Evolutionary conservation across 1,284 basidiomycete genomes (phyloP), one percentile per base, ranked within the genome.

Genomic region (Fomitopsis palustris): DNA sequence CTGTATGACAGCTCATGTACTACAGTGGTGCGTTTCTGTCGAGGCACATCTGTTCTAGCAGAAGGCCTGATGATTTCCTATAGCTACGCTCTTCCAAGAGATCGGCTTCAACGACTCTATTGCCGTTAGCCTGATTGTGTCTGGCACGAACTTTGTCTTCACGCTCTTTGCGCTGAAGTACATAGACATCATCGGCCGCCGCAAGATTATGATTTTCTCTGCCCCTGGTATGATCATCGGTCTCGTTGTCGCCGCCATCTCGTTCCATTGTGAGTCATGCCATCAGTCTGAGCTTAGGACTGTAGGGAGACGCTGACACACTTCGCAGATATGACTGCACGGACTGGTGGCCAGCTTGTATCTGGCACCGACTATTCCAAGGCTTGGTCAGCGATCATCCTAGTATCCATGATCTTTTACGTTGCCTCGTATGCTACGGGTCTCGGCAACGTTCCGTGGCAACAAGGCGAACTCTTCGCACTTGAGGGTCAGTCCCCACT

Each of bases 401-500:
- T 94, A 19, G 66, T 87, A 19, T 84, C 87, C 25, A 93, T 94
- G 90, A 85, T 93, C 62, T 69, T 90, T 63, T 95, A 88, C 73
- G 90, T 93, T 29, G 89, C 88, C 1, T 90, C 87, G 6, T 95
- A 93, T 69, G 92, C 90, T 0, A 89, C 84, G 0, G 89, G 90
- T 0, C 73, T 90, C 8, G 85, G 84, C 8, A 93, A 93, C 68
- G 88, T 93, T 0, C 91, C 92, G 0, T 94, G 92, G 92, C 90
- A 93, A 68, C 92, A 94, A 70, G 90, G 90, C 61, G 92, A 94
- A 70, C 80, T 94, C 27, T 93, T 93, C 74, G 79, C 79, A 9
- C 80, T 92, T 29, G 88, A 92, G 77, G 83, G 85, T 83, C 38
- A 23, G 74, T 67, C 49, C 21, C 19, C 31, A 2, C n/a, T 4